Evolutionary conservation across 2,329 filamentous ascomycete genomes (phyloP), one percentile per base, ranked within the genome.

Genomic region (Bipolaris bicolor): DNA sequence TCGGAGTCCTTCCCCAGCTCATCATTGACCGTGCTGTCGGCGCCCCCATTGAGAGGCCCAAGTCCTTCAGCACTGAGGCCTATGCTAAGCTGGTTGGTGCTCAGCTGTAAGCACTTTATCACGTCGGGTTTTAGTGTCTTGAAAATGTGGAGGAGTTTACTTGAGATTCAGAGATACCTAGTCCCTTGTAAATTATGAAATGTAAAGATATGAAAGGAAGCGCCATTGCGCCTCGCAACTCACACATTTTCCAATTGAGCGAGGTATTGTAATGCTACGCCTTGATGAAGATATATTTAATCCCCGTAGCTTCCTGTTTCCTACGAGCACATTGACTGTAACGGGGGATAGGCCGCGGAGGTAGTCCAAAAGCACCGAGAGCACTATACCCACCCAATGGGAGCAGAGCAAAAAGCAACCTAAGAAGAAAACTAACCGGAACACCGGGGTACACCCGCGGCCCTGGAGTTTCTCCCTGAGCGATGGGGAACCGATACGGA

Each of bases 1-100:
- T 99, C 74, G 95, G 95, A 88, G 95, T 99, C 69, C 90, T 99
- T 76, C 95, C 95, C 74, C 95, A 99, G 87, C 88, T 99, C 79
- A 99, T 99, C 86, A 97, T 99, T 77, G 95, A 99, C 88, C 94
- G 95, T 78, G 95, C 94, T 71, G 86, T 97, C 69, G 95, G 95
- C 78, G 91, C 92, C 70, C 95, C 95, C 71, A 99, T 99, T 75
- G 95, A 99, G 89, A 87, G 95, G 78, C 95, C 95, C 81, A 99
- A 99, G 90, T 94, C 90, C 63, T 99, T 97, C 90, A 96, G 91
- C 79, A 99, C 95, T 60, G 92, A 93, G 77, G 94, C 94, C 79
- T 98, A 92, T 86, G 88, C 91, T 80, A 94, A 98, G 88, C 88
- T 98, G 71, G 88, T 90, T 67, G 87, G 87, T 79, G 92, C 93